Conservation (phyloP, 2,329 filamentous ascomycete genomes). For the Colletotrichum eleusines region DNA sequence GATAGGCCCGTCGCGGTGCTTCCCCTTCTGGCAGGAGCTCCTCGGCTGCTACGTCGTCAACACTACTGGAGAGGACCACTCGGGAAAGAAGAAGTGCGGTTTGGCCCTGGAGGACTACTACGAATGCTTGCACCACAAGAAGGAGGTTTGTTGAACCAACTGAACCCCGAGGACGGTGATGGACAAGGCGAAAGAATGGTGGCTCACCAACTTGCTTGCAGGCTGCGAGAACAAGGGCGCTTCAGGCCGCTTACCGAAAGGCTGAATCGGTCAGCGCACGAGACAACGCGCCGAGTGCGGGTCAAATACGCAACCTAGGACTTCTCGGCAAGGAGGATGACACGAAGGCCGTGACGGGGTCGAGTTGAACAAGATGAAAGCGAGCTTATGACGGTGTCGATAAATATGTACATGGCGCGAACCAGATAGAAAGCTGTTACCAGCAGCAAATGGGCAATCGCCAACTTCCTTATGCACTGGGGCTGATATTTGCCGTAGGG, state of each 20-base stretch:
- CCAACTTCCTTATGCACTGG: slow-evolving; percentile 17
- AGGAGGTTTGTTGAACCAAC: slow-evolving; percentile 79
- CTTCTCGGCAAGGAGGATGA: slow-evolving; percentile 88
- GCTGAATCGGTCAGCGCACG: slow-evolving; percentile 79
- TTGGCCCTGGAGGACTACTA: slow-evolving; percentile 95
- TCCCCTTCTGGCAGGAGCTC: slow-evolving; percentile 99
- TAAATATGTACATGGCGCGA: slow-evolving; percentile 27
- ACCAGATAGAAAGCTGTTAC: slow-evolving; percentile 13
- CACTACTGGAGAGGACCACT: slow-evolving; percentile 80
- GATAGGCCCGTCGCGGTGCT: slow-evolving; percentile 81
- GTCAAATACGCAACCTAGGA: slow-evolving; percentile 89
- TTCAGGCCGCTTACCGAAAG: slow-evolving; percentile 89
- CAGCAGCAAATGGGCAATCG: slow-evolving; percentile 35
- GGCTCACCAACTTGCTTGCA: slow-evolving; percentile 52
- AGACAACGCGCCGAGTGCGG: slow-evolving; percentile 84
- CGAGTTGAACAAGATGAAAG: slow-evolving; percentile 43
- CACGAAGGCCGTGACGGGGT: slow-evolving; percentile 69
- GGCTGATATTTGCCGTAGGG: not conserved
- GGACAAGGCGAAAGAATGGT: not conserved
- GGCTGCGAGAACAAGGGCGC: slow-evolving; percentile 81
- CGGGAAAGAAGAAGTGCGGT: slow-evolving; percentile 88
- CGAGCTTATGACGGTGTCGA: slow-evolving; percentile 44
- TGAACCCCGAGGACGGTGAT: not conserved
- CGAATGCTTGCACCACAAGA: slow-evolving; percentile 98
- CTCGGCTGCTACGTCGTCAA: slow-evolving; percentile 99